Base-by-base conservation (phyloP, 75 land plant species). In the Larix kaempferi region DNA sequence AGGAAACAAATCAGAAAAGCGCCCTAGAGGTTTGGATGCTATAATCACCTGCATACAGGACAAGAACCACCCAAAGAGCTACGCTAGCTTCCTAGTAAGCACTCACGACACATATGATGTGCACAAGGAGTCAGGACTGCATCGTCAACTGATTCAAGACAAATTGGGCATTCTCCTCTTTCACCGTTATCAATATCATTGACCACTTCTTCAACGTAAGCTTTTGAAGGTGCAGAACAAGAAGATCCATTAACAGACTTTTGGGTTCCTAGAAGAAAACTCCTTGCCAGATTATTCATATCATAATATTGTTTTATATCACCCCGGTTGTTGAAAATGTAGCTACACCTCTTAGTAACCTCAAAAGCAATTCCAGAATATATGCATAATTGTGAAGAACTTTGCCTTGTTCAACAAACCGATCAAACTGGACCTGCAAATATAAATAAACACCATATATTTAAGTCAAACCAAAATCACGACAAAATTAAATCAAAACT, bases 111-210 rank as follows among this genome's bases (percentile, higher is more conserved):
- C 78, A 96, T 79, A 55, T 90, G 86, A 74, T 96, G 99, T 76
- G 99, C 99, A 88, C 95, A 96, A 17, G 92, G 91, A 4, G 99
- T 93, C 56, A 95, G 82, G 44, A 93, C 90, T 37, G 92, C 88
- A 77, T 95, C 99, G 21, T 93, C 99, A 14, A 88, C 85, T 3
- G 91, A 78, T 67, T 95, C 99, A 15, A 91, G 79, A 77, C 96
- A 95, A 64, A 95, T 93, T 12, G 99, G 99, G 71, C 96, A 95
- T 71, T 95, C 99, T 17, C 73, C 80, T n/a, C 80, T 82, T 37
- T 93, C 90, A 7, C 96, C 95, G 11, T 76, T 81, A 35, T 86
- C 72, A 57, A 95, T 79, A 8, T 79, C 89, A 14, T 90, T 89
- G 56, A 95, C 92, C 63, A 93, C 92, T 73, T 93, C 92, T 76